Conservation (phyloP, 495 filamentous ascomycete species). For the Sabuloglossum arenarium region DNA sequence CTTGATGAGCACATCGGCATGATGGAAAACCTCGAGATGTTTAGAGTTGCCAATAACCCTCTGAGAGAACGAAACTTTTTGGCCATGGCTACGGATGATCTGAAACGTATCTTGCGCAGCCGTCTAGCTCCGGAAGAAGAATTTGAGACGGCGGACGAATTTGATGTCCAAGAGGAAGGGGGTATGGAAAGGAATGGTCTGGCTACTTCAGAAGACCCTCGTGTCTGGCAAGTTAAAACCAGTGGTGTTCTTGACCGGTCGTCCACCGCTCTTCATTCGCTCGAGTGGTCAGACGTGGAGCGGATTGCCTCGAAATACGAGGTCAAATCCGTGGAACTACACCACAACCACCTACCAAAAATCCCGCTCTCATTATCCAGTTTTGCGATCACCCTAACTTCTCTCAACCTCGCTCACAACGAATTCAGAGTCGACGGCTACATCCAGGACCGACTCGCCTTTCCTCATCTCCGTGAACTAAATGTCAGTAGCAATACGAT, state of each 20-base stretch:
- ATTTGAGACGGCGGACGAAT: conserved; percentile 6
- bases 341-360: conserved; percentile 49
- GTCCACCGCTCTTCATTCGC: conserved; percentile 32
- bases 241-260: conserved; percentile 57
- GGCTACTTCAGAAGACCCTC: not conserved
- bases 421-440: conserved; percentile 38
- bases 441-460: conserved; percentile 36
- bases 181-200: not conserved
- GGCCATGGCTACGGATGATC: conserved; percentile 53
- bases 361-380: conserved; percentile 49
- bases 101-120: conserved; percentile 55
- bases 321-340: conserved; percentile 39
- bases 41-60: conserved; percentile 70
- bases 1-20: conserved; percentile 57
- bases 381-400: conserved; percentile 44
- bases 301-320: conserved; percentile 21
- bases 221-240: conserved; percentile 40
- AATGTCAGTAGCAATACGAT: conserved; percentile 51
- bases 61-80: conserved; percentile 69
- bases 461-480: conserved; percentile 56
- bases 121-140: conserved; percentile 23
- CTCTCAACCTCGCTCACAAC: conserved; percentile 65
- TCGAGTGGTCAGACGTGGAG: conserved; percentile 25
- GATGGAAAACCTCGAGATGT: conserved; percentile 54
- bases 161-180: not conserved